A percentile compares a stretch with the other conserved stretches of the same genome.
phyloP scores from a whole-genome alignment of 768 basidiomycete species.

The Antrodiella citrinella region DNA sequence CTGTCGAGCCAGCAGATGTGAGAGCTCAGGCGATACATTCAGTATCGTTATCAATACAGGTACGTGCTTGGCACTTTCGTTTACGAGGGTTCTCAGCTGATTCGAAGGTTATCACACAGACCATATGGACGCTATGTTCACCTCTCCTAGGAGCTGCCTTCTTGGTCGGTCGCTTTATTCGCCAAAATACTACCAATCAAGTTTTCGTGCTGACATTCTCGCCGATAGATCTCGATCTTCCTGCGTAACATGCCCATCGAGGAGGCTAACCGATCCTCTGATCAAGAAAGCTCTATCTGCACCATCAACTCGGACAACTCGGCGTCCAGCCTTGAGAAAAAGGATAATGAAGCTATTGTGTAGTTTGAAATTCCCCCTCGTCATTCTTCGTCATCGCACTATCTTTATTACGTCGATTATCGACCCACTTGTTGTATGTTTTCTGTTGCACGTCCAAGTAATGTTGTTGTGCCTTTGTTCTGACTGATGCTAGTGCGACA shows the following conservation, averaged over 20 bases:
- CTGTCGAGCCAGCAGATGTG: slow-evolving; percentile 37
- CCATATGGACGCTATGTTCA: slow-evolving; percentile 66
- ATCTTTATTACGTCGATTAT: not conserved
- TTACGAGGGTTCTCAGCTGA: not conserved
- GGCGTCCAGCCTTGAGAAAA: not conserved
- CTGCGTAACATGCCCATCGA: slow-evolving; percentile 16
- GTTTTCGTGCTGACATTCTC: slow-evolving; percentile 4
- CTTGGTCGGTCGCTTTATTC: slow-evolving; percentile 35
- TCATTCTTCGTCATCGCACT: not conserved
- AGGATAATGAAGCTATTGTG: not conserved
- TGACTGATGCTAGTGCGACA: not conserved
- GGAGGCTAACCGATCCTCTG: slow-evolving; percentile 4
- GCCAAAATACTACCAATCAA: not conserved
- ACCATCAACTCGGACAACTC: not conserved
- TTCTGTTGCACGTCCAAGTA: too few species aligned
- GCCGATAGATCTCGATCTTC: slow-evolving; percentile 20
- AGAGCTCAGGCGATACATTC: slow-evolving; percentile 40
- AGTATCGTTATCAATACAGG: slow-evolving; percentile 58
- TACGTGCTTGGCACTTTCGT: slow-evolving; percentile 17
- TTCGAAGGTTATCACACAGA: slow-evolving; percentile 27
- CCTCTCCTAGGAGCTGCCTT: slow-evolving; percentile 61
- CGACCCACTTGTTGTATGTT: not conserved
- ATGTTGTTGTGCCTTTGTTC: not conserved
- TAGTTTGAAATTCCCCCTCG: not conserved
- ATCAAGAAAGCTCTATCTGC: not conserved